Evolutionary conservation across 805 yeast genomes (phyloP).

Genomic region (Clavispora santaluciae): DNA sequence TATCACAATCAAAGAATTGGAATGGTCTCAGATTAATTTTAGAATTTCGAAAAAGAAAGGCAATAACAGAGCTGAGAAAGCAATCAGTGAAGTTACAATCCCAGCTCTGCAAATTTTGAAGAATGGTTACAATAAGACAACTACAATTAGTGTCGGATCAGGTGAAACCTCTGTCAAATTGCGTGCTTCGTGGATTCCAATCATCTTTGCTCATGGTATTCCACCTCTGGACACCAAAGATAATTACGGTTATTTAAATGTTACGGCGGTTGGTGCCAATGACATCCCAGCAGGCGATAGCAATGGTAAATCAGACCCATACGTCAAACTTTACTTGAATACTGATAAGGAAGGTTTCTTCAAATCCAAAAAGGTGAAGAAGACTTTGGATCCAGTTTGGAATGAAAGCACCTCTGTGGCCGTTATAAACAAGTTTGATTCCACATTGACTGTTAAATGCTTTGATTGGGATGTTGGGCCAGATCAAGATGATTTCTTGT

Average conservation of each 20-base stretch:
- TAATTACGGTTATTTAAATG: slow-evolving; percentile 65
- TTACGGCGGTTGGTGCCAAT: slow-evolving; percentile 60
- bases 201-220: slow-evolving; percentile 46
- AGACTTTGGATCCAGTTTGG: slow-evolving; percentile 88
- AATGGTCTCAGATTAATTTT: slow-evolving; percentile 62
- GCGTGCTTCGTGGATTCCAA: slow-evolving; percentile 76
- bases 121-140: slow-evolving; percentile 60
- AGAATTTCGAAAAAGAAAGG: slow-evolving; percentile 54
- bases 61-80: slow-evolving; percentile 51
- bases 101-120: slow-evolving; percentile 64
- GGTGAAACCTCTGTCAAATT: slow-evolving; percentile 50
- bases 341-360: slow-evolving; percentile 52
- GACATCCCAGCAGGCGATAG: slow-evolving; percentile 81
- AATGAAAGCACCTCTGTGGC: slow-evolving; percentile 61
- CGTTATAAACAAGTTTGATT: slow-evolving; percentile 58
- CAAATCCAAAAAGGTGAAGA: slow-evolving; percentile 79
- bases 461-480: slow-evolving; percentile 94
- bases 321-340: slow-evolving; percentile 62
- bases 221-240: slow-evolving; percentile 73
- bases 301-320: slow-evolving; percentile 93
- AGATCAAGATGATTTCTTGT: slow-evolving; percentile 77
- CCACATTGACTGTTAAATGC: slow-evolving; percentile 52
- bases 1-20: slow-evolving; percentile 70
- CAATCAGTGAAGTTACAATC: slow-evolving; percentile 57
- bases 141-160: slow-evolving; percentile 52